These are phyloP conservation scores for Hymenotorrendiella dingleyae DNA, from an alignment of 2,329 filamentous ascomycete genomes.

Conservation along the genomic window DNA sequence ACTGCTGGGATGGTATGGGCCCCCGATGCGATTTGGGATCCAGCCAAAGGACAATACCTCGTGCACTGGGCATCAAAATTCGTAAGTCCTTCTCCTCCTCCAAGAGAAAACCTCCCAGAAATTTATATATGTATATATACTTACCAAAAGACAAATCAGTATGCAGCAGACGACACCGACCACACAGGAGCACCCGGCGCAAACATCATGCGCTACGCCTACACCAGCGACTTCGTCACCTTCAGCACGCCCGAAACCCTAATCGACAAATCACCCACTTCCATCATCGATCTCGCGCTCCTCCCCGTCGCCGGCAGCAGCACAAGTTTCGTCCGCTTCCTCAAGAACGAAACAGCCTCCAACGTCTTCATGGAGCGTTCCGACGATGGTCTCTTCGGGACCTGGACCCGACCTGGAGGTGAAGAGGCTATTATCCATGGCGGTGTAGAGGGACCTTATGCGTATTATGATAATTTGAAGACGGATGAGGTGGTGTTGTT, in stretches of 20 bases:
- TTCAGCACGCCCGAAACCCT: conserved; percentile 46
- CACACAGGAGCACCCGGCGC: conserved; percentile 43
- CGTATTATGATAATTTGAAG: conserved; percentile 38
- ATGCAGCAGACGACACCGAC: conserved; percentile 39
- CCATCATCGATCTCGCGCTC: conserved; percentile 53
- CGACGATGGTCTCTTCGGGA: conserved; percentile 43
- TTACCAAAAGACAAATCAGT: conserved; percentile 29
- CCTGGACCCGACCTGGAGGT: conserved; percentile 44
- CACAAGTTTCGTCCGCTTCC: conserved; percentile 44
- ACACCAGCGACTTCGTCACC: conserved; percentile 49
- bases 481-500: conserved; percentile 39
- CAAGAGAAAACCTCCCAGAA: not conserved
- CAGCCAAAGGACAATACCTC: conserved; percentile 31
- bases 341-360: conserved; percentile 49
- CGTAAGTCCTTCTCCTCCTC: not conserved
- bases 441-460: conserved; percentile 40
- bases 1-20: conserved; percentile 55
- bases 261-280: conserved; percentile 41
- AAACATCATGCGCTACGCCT: conserved; percentile 45
- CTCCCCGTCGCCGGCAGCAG: conserved; percentile 38
- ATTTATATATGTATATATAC: too few relatives aligned
- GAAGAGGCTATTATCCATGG: conserved; percentile 36
- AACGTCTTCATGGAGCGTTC: conserved; percentile 46
- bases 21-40: conserved; percentile 49
- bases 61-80: conserved; percentile 6